Evolutionary conservation across 2,329 filamentous ascomycete species (phyloP).

Genomic region (Geosmithia putterillii): DNA sequence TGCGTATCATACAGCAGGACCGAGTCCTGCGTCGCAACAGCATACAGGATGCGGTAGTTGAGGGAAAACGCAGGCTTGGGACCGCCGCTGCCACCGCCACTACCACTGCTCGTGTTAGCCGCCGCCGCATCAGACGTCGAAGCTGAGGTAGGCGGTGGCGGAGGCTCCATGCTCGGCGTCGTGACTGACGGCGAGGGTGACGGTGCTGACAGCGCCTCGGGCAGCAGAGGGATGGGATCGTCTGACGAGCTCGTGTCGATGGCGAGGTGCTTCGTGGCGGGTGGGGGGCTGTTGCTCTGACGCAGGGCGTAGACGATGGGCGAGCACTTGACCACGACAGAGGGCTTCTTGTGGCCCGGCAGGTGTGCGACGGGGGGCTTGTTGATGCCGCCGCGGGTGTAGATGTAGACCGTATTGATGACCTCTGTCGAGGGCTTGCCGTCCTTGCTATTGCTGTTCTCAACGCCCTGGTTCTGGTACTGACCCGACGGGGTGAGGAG

Average conservation of each 20-base stretch:
- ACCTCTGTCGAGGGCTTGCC: constrained; percentile 70
- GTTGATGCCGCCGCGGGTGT: constrained; percentile 90
- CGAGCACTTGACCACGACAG: constrained; percentile 89
- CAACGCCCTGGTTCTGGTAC: constrained; percentile 78
- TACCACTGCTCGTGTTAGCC: background rate
- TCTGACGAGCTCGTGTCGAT: constrained; percentile 87
- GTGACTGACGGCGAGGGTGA: constrained; percentile 40
- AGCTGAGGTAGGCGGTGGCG: constrained; percentile 41
- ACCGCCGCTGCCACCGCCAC: constrained; percentile 36
- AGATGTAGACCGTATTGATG: constrained; percentile 96
- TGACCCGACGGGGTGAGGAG: constrained; percentile 91
- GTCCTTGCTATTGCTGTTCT: constrained; percentile 53
- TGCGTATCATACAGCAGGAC: constrained; percentile 95
- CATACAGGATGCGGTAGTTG: constrained; percentile 90
- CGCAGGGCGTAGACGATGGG: constrained; percentile 78
- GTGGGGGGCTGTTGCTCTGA: constrained; percentile 38
- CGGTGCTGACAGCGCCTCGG: constrained; percentile 64
- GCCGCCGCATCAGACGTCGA: constrained; percentile 16
- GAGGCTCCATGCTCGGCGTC: constrained; percentile 68
- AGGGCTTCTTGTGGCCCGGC: constrained; percentile 95
- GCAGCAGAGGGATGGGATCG: constrained; percentile 70
- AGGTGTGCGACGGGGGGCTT: constrained; percentile 91
- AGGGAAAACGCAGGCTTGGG: constrained; percentile 67
- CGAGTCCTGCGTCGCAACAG: constrained; percentile 91
- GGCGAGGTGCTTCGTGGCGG: constrained; percentile 75